Conservation (phyloP, 768 basidiomycete species). For the Termitomyces sp. region DNA sequence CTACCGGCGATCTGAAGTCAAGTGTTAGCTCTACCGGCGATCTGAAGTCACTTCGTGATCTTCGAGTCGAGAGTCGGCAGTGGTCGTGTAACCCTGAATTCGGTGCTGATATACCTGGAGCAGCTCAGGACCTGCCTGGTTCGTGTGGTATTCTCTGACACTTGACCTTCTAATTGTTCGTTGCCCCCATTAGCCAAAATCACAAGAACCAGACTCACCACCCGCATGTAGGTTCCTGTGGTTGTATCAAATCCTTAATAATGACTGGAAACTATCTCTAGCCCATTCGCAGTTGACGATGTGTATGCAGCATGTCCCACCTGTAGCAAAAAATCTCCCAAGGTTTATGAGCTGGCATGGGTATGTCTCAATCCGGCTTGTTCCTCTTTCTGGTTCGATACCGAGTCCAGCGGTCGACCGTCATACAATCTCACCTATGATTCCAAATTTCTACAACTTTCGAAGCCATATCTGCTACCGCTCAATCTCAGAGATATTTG, state of each 20-base stretch:
- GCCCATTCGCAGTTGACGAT: constrained; percentile 16
- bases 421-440: constrained; percentile 43
- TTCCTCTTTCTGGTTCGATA: constrained; percentile 48
- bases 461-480: constrained; percentile 29
- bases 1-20: background rate
- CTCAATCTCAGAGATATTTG: constrained; percentile 34
- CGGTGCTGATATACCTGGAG: background rate
- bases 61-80: background rate
- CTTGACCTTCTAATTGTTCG: background rate
- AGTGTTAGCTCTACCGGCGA: background rate
- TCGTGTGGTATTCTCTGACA: background rate
- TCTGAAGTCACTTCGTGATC: background rate
- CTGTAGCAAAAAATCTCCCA: constrained; percentile 45
- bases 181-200: background rate
- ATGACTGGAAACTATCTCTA: constrained; percentile 2
- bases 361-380: constrained; percentile 64
- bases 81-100: background rate
- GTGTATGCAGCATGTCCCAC: constrained; percentile 32
- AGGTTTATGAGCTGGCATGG: constrained; percentile 55
- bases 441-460: constrained; percentile 40
- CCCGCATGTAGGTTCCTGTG: background rate
- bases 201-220: background rate
- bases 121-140: background rate
- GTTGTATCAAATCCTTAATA: background rate
- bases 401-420: constrained; percentile 25